Conservation (phyloP, 2,329 filamentous ascomycete species). For the Huntiella moniliformis region DNA sequence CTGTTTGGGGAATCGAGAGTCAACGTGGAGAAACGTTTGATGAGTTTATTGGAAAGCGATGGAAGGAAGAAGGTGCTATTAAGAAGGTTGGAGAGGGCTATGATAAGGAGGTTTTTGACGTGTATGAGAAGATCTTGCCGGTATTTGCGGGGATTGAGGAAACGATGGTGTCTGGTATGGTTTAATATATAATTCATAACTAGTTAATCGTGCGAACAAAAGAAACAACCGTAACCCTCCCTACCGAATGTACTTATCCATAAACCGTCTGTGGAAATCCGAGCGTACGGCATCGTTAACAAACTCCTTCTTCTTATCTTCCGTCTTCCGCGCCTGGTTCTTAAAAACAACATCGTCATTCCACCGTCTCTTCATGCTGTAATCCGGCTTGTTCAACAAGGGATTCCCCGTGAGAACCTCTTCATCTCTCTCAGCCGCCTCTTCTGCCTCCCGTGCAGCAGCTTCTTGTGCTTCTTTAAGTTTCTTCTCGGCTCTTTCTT, state of each 20-base stretch:
- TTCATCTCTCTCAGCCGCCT: slow-evolving; percentile 65
- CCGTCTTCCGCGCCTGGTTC: slow-evolving; percentile 89
- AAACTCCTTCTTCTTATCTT: slow-evolving; percentile 90
- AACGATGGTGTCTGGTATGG: slow-evolving; percentile 33
- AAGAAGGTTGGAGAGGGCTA: slow-evolving; percentile 72
- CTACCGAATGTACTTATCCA: slow-evolving; percentile 50
- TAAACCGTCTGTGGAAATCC: slow-evolving; percentile 96
- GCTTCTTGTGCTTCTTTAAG: slow-evolving; percentile 45
- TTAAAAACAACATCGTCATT: slow-evolving; percentile 99
- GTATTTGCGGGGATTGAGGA: slow-evolving; percentile 64
- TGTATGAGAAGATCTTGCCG: slow-evolving; percentile 57
- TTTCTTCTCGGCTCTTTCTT: slow-evolving; percentile 52
- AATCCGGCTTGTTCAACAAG: slow-evolving; percentile 71
- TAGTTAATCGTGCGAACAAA: slow-evolving; percentile 1
- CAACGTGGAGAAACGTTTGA: slow-evolving; percentile 59
- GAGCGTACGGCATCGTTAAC: slow-evolving; percentile 91
- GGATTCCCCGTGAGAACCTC: slow-evolving; percentile 90
- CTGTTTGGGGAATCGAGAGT: slow-evolving; percentile 75
- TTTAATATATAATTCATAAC: not conserved
- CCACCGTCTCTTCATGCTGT: slow-evolving; percentile 83
- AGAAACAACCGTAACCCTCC: slow-evolving; percentile 12
- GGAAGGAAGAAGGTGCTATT: slow-evolving; percentile 71
- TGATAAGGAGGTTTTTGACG: slow-evolving; percentile 50
- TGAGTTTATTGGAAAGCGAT: slow-evolving; percentile 63
- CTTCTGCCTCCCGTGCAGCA: slow-evolving; percentile 42